phyloP scores from a whole-genome alignment of 2,329 filamentous ascomycete genomes.

The Eutypa lata region DNA sequence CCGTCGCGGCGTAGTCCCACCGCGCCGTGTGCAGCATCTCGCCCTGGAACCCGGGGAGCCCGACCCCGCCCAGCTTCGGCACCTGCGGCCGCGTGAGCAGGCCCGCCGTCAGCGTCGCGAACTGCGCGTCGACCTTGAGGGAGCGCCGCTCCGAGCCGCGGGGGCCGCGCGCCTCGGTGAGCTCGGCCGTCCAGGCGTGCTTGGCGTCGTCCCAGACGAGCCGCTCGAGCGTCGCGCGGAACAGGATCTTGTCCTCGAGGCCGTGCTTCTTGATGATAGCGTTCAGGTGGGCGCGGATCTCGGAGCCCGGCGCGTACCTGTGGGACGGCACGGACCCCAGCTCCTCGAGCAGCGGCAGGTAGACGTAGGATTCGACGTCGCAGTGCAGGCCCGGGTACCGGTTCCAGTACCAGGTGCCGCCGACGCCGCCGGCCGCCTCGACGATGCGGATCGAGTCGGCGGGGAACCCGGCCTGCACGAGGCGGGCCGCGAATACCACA shows the following conservation, averaged over 20 bases:
- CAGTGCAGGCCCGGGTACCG: conserved; percentile 49
- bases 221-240: conserved; percentile 40
- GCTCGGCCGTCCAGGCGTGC: conserved; percentile 21
- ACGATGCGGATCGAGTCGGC: conserved; percentile 38
- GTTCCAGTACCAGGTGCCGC: conserved; percentile 53
- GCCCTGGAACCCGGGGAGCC: conserved; percentile 39
- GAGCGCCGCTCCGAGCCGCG: conserved; percentile 20
- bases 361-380: conserved; percentile 59
- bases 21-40: conserved; percentile 43
- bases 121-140: conserved; percentile 36
- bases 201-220: conserved; percentile 45
- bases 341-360: conserved; percentile 59
- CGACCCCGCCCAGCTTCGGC: conserved; percentile 35
- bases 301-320: conserved; percentile 32
- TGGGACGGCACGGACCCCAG: conserved; percentile 55
- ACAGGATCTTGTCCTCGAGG: conserved; percentile 41
- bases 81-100: conserved; percentile 38
- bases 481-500: conserved; percentile 22
- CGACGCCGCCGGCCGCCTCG: conserved; percentile 41
- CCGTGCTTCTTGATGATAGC: conserved; percentile 41
- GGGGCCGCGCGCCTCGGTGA: conserved; percentile 23
- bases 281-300: conserved; percentile 43
- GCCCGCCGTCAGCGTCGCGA: conserved; percentile 37
- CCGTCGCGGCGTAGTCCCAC: conserved; percentile 43
- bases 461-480: conserved; percentile 32